Base-by-base conservation (phyloP, 768 basidiomycete genomes). In the Mycena leptocephala region DNA sequence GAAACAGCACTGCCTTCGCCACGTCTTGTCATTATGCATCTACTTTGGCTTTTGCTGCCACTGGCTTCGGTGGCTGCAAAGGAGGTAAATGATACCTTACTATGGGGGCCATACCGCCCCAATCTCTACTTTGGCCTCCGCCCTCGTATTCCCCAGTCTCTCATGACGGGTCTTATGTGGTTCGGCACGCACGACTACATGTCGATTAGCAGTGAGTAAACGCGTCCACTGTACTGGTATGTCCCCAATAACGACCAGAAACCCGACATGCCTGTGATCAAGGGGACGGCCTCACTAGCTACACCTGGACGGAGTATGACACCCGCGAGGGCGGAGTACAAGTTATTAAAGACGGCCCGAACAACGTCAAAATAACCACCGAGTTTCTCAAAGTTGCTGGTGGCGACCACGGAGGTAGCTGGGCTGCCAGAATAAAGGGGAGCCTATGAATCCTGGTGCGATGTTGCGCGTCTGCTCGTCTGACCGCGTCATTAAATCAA, bases 121-220 rank as follows among this genome's bases (percentile, higher is more conserved):
- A 96, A 96, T 80, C 90, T 98, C n/a, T 99, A 99, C 86, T 98
- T 98, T 84, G 97, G 97, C 24, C 88, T 98, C 56, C 88, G 96
- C 62, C 96, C 97, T 16, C 90, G 94, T 55, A 86, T 96, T 76
- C 96, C 97, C 0, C 92, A 95, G 79, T 96, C 95, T n/a, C 89
- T 99, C 32, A 91, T 97, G 93, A 96, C 95, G 3, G 97, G 97
- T 16, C 90, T 99, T 39, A 91, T 98, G 84, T 99, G 97, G 97
- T 97, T 96, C 82, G 96, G 97, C 35, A 93, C 95, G 10, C 93
- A 96, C 46, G 91, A 98, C 85, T 98, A 92, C 81, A 89, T 93
- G 81, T 94, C 95, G 77, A 85, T 93, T 72, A 82, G 85, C 75
- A 89, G 95, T 93, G 75, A 83, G 94, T 87, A 46, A 32, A 70